Evolutionary conservation across 352 stramenopile species (phyloP).

Genomic region (Globisporangium sylvaticum): DNA sequence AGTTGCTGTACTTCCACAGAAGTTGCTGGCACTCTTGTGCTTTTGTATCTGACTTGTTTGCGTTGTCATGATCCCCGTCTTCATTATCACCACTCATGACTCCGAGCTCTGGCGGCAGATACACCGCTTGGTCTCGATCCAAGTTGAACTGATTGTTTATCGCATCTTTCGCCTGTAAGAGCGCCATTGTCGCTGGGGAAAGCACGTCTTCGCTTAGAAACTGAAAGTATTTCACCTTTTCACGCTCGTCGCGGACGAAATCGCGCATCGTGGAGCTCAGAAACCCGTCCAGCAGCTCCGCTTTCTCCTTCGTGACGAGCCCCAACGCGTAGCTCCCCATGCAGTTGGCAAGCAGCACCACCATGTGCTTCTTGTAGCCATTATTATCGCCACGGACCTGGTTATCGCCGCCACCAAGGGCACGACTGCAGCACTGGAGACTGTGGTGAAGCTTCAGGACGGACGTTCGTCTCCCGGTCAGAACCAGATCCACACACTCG

Average conservation of each 20-base stretch:
- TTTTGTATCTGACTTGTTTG: background rate
- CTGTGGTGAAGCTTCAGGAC: background rate
- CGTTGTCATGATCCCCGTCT: background rate
- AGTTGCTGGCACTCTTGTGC: background rate
- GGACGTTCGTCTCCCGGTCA: background rate
- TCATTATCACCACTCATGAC: background rate
- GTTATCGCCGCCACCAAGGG: too few relatives aligned
- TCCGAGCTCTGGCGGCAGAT: background rate
- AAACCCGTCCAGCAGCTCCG: background rate
- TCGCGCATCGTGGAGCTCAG: background rate
- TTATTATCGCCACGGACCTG: too few relatives aligned
- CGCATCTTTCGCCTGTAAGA: background rate
- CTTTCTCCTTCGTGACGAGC: background rate
- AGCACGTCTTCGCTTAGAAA: conserved; percentile 3
- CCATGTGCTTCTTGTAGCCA: background rate
- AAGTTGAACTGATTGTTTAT: background rate
- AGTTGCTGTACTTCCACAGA: background rate
- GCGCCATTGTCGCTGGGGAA: background rate
- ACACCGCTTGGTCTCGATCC: background rate
- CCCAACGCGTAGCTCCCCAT: background rate
- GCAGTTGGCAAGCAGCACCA: background rate
- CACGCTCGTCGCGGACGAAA: background rate
- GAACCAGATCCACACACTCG: background rate
- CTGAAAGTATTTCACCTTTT: conserved; percentile 1
- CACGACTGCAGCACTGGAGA: background rate